A percentile compares a stretch with the other conserved stretches of the same genome.
Evolutionary conservation across 768 basidiomycete species (phyloP).

Genomic region (Leucocoprinus leucothites): DNA sequence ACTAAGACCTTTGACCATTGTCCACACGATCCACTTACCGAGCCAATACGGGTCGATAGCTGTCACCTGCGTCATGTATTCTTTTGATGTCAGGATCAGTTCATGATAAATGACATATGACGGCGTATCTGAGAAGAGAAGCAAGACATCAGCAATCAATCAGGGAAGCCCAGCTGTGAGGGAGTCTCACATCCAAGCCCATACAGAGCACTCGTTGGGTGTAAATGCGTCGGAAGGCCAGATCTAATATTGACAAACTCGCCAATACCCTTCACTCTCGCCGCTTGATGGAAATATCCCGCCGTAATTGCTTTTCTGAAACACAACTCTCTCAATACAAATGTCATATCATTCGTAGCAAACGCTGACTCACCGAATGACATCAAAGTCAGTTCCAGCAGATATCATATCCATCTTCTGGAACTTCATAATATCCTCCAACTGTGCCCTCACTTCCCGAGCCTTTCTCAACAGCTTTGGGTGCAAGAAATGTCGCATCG

Average conservation of each 20-base stretch:
- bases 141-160: constrained; percentile 10
- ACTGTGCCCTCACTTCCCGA: constrained; percentile 90
- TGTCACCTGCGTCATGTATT: constrained; percentile 99
- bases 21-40: constrained; percentile 44
- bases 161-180: neutral
- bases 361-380: constrained; percentile 51
- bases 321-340: neutral
- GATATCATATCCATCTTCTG: constrained; percentile 95
- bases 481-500: constrained; percentile 92
- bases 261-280: constrained; percentile 96
- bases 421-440: constrained; percentile 99
- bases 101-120: constrained; percentile 98
- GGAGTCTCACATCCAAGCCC: constrained; percentile 83
- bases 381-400: constrained; percentile 92
- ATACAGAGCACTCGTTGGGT: constrained; percentile 95
- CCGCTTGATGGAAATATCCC: constrained; percentile 99
- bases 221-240: constrained; percentile 91
- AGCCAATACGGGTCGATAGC: constrained; percentile 98
- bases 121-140: constrained; percentile 67
- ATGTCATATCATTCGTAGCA: neutral
- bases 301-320: constrained; percentile 94
- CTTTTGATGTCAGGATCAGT: constrained; percentile 90
- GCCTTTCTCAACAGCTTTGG: constrained; percentile 94
- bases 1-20: neutral
- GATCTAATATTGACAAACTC: constrained; percentile 98